A percentile compares a stretch with the other conserved stretches of the same genome.
phyloP scores from a whole-genome alignment of 495 filamentous ascomycete species.

The Aspergillus wentii region DNA sequence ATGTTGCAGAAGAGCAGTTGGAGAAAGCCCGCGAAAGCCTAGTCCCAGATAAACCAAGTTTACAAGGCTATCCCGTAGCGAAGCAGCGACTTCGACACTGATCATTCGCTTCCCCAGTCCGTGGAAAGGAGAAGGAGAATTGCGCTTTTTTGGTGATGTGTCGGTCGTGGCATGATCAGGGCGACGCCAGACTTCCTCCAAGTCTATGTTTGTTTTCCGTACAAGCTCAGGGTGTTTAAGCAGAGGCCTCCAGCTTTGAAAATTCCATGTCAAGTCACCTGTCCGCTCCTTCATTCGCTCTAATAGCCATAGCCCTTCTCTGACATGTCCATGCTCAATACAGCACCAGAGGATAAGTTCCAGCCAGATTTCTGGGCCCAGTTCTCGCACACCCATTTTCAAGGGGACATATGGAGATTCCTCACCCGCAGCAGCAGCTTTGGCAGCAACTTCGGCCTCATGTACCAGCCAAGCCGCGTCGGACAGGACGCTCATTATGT shows the following conservation, averaged over 20 bases:
- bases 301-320: slow-evolving; percentile 48
- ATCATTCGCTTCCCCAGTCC: slow-evolving; percentile 47
- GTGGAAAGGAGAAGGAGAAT: slow-evolving; percentile 25
- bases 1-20: slow-evolving; percentile 16
- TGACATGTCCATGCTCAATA: slow-evolving; percentile 54
- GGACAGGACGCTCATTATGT: slow-evolving; percentile 57
- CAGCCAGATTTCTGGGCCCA: slow-evolving; percentile 59
- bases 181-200: slow-evolving; percentile 29
- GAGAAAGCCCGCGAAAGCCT: slow-evolving; percentile 19
- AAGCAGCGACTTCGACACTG: slow-evolving; percentile 53
- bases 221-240: slow-evolving; percentile 21
- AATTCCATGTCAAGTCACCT: slow-evolving; percentile 30
- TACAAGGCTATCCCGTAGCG: slow-evolving; percentile 47
- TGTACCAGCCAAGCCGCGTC: slow-evolving; percentile 58
- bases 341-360: slow-evolving; percentile 66
- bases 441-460: slow-evolving; percentile 36
- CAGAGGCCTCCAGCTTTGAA: slow-evolving; percentile 34
- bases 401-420: slow-evolving; percentile 48
- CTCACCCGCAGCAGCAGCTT: slow-evolving; percentile 41
- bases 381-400: slow-evolving; percentile 44
- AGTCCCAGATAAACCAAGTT: slow-evolving; percentile 32
- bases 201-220: slow-evolving; percentile 28
- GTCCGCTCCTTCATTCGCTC: slow-evolving; percentile 29
- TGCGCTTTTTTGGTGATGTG: slow-evolving; percentile 11
- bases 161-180: slow-evolving; percentile 15